phyloP scores from a whole-genome alignment of 148 eudicot species.

The Spergularia bocconei region DNA sequence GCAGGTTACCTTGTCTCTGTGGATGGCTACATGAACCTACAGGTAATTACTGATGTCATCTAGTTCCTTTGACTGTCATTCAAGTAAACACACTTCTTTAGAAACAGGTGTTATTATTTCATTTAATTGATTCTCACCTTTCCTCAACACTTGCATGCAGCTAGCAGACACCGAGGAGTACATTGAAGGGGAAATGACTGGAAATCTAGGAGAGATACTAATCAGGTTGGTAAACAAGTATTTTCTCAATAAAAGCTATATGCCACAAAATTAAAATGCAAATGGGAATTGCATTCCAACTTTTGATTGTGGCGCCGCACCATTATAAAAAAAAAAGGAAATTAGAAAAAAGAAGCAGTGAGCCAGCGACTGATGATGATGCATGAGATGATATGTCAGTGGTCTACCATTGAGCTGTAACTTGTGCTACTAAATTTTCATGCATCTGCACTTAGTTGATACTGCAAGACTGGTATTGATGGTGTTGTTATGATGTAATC shows the following conservation, averaged over 20 bases:
- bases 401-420: too few relatives aligned
- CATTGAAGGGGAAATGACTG: constrained; percentile 79
- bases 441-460: not conserved
- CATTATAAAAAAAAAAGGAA: too few relatives aligned
- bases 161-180: constrained; percentile 85
- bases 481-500: not conserved
- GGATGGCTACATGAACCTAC: constrained; percentile 74
- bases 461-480: not conserved
- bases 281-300: too few relatives aligned
- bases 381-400: too few relatives aligned
- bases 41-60: constrained; percentile 29
- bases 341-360: too few relatives aligned
- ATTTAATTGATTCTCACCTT: not conserved
- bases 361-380: too few relatives aligned
- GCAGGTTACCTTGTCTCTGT: constrained; percentile 69
- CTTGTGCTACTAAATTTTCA: not conserved
- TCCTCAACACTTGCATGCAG: constrained; percentile 30
- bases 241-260: too few relatives aligned
- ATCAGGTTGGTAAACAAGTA: constrained; percentile 52
- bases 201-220: constrained; percentile 93
- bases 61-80: not conserved
- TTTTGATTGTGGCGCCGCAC: too few relatives aligned
- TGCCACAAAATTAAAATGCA: too few relatives aligned
- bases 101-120: not conserved
- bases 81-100: not conserved